Conservation (phyloP, 2,329 filamentous ascomycete species). For the Diaporthe ampelina region DNA sequence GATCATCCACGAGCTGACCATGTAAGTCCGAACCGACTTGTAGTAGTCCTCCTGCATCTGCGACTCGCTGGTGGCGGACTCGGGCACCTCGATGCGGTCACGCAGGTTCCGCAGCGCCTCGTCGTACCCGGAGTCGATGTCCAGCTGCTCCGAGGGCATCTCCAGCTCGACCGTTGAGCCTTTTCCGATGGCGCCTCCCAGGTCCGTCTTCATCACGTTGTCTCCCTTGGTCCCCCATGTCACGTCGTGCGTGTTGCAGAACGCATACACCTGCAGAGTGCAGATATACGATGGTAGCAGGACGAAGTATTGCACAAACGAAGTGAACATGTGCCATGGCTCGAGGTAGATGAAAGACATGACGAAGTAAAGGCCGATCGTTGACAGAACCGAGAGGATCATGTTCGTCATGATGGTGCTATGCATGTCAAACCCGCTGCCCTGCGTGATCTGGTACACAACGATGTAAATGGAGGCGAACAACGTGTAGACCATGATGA, state of each 20-base stretch:
- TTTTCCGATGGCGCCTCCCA: slow-evolving; percentile 85
- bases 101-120: slow-evolving; percentile 96
- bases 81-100: slow-evolving; percentile 87
- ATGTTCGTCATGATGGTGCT: slow-evolving; percentile 96
- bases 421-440: slow-evolving; percentile 71
- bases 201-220: slow-evolving; percentile 93
- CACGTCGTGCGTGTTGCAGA: slow-evolving; percentile 99
- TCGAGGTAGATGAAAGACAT: slow-evolving; percentile 98
- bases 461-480: slow-evolving; percentile 94
- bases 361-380: slow-evolving; percentile 93
- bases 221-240: slow-evolving; percentile 99
- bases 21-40: slow-evolving; percentile 95
- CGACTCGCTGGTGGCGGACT: slow-evolving; percentile 72
- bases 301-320: slow-evolving; percentile 89
- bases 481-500: slow-evolving; percentile 97
- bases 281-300: slow-evolving; percentile 95
- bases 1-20: slow-evolving; percentile 96
- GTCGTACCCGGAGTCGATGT: slow-evolving; percentile 98
- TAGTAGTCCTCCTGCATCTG: slow-evolving; percentile 99
- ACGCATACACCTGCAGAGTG: slow-evolving; percentile 97
- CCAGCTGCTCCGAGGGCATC: slow-evolving; percentile 97
- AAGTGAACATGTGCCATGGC: slow-evolving; percentile 99
- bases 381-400: slow-evolving; percentile 89
- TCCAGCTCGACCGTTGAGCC: slow-evolving; percentile 90
- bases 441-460: slow-evolving; percentile 78